phyloP scores from a whole-genome alignment of 352 stramenopile species.

The Pythium periplocum region DNA sequence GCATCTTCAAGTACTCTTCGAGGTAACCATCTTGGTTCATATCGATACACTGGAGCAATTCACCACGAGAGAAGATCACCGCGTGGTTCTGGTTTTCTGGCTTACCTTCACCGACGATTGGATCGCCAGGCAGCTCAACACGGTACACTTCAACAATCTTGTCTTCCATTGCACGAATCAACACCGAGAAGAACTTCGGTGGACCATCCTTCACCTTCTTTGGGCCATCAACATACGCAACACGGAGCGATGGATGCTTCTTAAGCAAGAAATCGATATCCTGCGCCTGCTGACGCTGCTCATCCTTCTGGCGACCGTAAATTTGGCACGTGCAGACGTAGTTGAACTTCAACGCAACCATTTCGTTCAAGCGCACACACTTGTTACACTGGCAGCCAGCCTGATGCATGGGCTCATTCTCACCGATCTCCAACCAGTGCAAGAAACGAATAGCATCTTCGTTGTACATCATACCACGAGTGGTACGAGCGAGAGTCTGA shows the following conservation, averaged over 20 bases:
- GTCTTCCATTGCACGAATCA: constrained; percentile 65
- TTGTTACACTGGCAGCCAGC: constrained; percentile 79
- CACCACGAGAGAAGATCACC: constrained; percentile 82
- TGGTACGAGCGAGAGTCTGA: constrained; percentile 79
- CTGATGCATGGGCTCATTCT: constrained; percentile 86
- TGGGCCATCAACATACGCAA: constrained; percentile 81
- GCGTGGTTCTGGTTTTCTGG: constrained; percentile 88
- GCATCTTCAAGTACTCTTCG: constrained; percentile 80
- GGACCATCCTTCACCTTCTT: constrained; percentile 87
- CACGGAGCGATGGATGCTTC: constrained; percentile 70
- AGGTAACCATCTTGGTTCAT: constrained; percentile 89
- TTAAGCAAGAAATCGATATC: constrained; percentile 75
- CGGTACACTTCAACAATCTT: constrained; percentile 81
- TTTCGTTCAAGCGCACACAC: constrained; percentile 75
- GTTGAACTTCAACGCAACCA: constrained; percentile 87
- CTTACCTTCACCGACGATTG: constrained; percentile 86
- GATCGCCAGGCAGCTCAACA: constrained; percentile 77
- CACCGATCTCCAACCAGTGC: constrained; percentile 83
- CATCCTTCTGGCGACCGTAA: constrained; percentile 83
- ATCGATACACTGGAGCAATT: constrained; percentile 88
- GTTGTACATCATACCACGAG: constrained; percentile 88
- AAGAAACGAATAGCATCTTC: constrained; percentile 83
- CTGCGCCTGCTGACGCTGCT: constrained; percentile 72
- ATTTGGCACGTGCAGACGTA: constrained; percentile 88
- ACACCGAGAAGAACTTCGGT: constrained; percentile 79